These are phyloP conservation scores for Pseudozyma hubeiensis DNA, from an alignment of 1,284 basidiomycete species.

Conservation along the genomic window DNA sequence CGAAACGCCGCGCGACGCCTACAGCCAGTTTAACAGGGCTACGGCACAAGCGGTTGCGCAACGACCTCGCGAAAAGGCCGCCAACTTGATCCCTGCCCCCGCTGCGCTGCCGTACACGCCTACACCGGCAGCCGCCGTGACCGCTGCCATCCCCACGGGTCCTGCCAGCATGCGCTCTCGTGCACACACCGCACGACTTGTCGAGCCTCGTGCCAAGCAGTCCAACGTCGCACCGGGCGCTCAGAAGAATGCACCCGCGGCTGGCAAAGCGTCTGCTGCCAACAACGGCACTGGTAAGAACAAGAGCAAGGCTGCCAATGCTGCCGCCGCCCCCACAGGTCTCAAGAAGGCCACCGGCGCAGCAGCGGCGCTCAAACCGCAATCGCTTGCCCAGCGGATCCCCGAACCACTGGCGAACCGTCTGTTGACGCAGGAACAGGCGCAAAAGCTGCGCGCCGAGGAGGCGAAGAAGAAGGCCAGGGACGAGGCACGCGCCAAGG, in stretches of 20 bases:
- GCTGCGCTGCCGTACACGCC: conserved; percentile 43
- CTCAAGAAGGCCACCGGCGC: conserved; percentile 9
- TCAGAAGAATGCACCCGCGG: not conserved
- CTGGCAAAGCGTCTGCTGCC: conserved; percentile 7
- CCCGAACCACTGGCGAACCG: conserved; percentile 50
- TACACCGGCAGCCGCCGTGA: conserved; percentile 30
- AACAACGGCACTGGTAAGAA: conserved; percentile 5
- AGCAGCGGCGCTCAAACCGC: conserved; percentile 16
- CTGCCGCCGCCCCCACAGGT: conserved; percentile 3
- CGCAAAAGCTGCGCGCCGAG: conserved; percentile 43
- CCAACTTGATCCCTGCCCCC: conserved; percentile 40
- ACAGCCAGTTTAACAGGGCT: conserved; percentile 41
- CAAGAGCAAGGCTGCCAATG: conserved; percentile 14
- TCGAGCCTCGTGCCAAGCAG: conserved; percentile 44
- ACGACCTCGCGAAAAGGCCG: conserved; percentile 32
- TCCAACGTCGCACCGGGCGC: conserved; percentile 6
- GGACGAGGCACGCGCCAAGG: conserved; percentile 31
- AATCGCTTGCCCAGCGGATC: conserved; percentile 34
- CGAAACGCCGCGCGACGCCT: conserved; percentile 31
- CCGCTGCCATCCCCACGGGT: conserved; percentile 42
- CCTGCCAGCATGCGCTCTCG: conserved; percentile 44
- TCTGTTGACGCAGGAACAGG: conserved; percentile 45
- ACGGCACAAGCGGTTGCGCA: conserved; percentile 41
- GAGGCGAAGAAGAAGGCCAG: conserved; percentile 50
- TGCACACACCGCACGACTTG: conserved; percentile 20